Evolutionary conservation across 345 rosid species (phyloP).

Genomic region (Nasturtium officinale): DNA sequence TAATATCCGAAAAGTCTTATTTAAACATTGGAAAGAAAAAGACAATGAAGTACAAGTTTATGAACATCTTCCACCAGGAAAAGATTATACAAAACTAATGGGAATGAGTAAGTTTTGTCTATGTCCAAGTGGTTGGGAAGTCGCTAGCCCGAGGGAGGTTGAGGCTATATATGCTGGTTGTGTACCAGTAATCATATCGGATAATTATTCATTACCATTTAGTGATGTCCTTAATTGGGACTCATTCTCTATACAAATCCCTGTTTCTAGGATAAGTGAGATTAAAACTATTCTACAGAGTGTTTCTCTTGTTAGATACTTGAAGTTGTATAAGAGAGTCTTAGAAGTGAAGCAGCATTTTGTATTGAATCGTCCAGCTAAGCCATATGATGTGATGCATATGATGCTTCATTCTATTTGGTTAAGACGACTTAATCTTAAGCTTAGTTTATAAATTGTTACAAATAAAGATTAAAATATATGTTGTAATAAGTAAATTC

Average conservation of each 20-base stretch:
- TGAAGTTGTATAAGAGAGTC: conserved; percentile 54
- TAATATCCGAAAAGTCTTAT: conserved; percentile 44
- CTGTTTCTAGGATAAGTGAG: conserved; percentile 48
- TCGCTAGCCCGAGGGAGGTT: conserved; percentile 54
- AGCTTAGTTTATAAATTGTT: conserved; percentile 32
- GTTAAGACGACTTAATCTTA: conserved; percentile 65
- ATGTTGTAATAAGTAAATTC: conserved; percentile 1
- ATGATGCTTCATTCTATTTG: conserved; percentile 74
- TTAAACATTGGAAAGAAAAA: conserved; percentile 52
- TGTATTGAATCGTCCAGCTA: conserved; percentile 55
- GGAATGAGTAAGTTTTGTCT: conserved; percentile 55
- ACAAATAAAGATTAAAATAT: conserved; percentile 2
- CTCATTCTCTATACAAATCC: conserved; percentile 55
- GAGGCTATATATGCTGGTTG: conserved; percentile 73
- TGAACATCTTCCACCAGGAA: conserved; percentile 49
- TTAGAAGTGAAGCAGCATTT: conserved; percentile 54
- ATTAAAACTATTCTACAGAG: conserved; percentile 53
- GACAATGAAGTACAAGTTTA: conserved; percentile 53
- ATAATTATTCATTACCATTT: conserved; percentile 55
- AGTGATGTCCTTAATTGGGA: conserved; percentile 68
- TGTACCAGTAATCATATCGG: conserved; percentile 64
- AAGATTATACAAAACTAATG: conserved; percentile 48
- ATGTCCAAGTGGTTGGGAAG: conserved; percentile 63
- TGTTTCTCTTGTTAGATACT: conserved; percentile 47
- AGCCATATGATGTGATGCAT: conserved; percentile 60